Conservation (phyloP, 2,329 filamentous ascomycete species). For the Venturia oleaginea region DNA sequence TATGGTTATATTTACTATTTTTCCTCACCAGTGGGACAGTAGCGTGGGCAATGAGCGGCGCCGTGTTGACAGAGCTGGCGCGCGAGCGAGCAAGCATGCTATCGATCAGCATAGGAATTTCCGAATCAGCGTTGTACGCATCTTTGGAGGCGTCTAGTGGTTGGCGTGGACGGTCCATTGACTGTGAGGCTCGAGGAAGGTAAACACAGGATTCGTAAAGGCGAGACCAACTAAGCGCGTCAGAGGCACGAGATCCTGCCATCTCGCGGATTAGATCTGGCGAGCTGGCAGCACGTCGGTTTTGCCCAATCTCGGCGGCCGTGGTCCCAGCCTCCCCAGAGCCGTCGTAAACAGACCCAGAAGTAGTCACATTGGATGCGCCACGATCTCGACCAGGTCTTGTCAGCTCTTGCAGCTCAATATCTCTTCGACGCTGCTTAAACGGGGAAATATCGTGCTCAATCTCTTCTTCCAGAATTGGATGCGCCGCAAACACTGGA, state of each 20-base stretch:
- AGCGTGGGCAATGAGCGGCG: neutral
- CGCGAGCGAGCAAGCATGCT: neutral
- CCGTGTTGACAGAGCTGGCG: neutral
- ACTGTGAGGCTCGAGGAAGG: constrained; percentile 12
- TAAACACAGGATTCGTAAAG: constrained; percentile 28
- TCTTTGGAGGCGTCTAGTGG: neutral
- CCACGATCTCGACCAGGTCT: neutral
- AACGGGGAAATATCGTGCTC: neutral
- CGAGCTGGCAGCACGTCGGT: constrained; percentile 3
- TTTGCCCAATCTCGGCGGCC: neutral
- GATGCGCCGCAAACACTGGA: constrained; percentile 21
- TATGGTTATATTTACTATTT: constrained; percentile 15
- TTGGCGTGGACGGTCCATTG: constrained; percentile 7
- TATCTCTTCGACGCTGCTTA: neutral
- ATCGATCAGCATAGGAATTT: neutral
- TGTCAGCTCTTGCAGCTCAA: constrained; percentile 1
- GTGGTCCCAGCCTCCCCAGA: neutral
- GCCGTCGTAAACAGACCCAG: constrained; percentile 1
- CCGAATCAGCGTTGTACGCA: neutral
- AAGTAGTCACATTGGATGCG: neutral
- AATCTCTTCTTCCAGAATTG: constrained; percentile 11
- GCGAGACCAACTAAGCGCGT: constrained; percentile 25
- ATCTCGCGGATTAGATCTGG: neutral
- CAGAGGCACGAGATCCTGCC: neutral
- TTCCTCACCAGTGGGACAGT: neutral